A percentile compares a stretch with the other conserved stretches of the same genome.
These are phyloP conservation scores for Cyberlindnera mycetangii DNA, from an alignment of 805 yeast genomes.

Conservation along the genomic window DNA sequence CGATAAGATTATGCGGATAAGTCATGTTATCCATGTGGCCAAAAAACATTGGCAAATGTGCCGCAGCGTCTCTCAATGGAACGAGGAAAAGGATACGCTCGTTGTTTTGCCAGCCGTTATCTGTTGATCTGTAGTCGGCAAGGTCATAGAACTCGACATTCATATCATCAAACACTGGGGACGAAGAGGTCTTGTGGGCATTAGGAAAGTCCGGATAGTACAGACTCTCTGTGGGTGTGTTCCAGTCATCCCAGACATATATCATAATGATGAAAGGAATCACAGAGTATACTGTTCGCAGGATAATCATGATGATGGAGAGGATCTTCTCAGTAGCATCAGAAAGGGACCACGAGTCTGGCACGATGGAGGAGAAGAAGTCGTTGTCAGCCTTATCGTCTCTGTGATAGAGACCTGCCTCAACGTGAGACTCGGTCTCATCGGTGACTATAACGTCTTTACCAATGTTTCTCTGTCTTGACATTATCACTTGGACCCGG, in stretches of 20 bases:
- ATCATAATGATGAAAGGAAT: constrained; percentile 17
- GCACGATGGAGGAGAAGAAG: background rate
- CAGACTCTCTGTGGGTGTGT: constrained; percentile 8
- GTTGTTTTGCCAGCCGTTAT: constrained; percentile 73
- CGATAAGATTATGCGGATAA: constrained; percentile 84
- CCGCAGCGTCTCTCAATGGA: constrained; percentile 89
- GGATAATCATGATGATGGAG: background rate
- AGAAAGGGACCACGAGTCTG: background rate
- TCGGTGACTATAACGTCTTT: constrained; percentile 8
- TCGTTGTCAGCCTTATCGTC: background rate
- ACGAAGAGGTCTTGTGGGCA: constrained; percentile 27
- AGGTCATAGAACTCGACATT: constrained; percentile 72
- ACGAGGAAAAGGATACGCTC: constrained; percentile 84
- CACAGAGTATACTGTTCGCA: constrained; percentile 8
- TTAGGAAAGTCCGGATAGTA: constrained; percentile 37
- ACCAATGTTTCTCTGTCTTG: constrained; percentile 11
- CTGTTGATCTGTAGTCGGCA: constrained; percentile 57
- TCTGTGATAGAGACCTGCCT: background rate
- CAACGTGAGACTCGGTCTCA: constrained; percentile 1
- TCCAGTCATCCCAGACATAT: constrained; percentile 15
- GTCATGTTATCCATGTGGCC: constrained; percentile 75
- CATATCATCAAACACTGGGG: constrained; percentile 28
- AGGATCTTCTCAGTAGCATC: constrained; percentile 1
- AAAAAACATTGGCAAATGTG: constrained; percentile 87
- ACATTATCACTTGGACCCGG: constrained; percentile 8